phyloP scores from a whole-genome alignment of 306 rosid genomes.

The Begonia peltatifolia region DNA sequence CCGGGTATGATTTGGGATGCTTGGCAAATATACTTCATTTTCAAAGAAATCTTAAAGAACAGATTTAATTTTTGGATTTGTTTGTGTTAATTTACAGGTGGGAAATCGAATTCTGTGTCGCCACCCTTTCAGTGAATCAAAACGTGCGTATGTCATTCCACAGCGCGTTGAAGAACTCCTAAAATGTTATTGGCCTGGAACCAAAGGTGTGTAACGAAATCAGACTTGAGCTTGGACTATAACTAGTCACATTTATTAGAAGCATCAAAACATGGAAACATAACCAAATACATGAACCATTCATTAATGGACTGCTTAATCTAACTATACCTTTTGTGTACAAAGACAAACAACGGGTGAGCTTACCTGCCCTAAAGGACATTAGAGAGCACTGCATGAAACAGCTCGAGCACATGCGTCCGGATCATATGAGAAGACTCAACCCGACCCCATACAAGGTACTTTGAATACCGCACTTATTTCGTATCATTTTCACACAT shows the following conservation, averaged over 20 bases:
- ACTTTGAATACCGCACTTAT: not conserved
- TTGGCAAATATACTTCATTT: too few species aligned
- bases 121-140: constrained; percentile 95
- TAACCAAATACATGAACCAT: too few species aligned
- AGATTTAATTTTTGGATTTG: too few species aligned
- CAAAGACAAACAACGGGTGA: constrained; percentile 42
- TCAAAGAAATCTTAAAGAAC: too few species aligned
- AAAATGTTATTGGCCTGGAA: constrained; percentile 82
- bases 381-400: constrained; percentile 67
- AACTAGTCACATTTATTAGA: too few species aligned
- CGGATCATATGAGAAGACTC: constrained; percentile 95
- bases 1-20: too few species aligned
- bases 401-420: constrained; percentile 84
- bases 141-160: constrained; percentile 97
- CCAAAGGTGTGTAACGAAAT: constrained; percentile 53
- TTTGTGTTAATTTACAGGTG: constrained; percentile 27
- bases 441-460: constrained; percentile 98
- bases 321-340: not conserved
- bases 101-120: constrained; percentile 91
- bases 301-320: too few species aligned
- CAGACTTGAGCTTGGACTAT: too few species aligned
- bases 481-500: not conserved
- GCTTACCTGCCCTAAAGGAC: constrained; percentile 52
- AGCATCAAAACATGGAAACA: too few species aligned
- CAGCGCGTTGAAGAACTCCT: constrained; percentile 86